A percentile compares a stretch with the other conserved stretches of the same genome.
These are phyloP conservation scores for Erucastrum elatum DNA, from an alignment of 345 rosid species.

Conservation along the genomic window DNA sequence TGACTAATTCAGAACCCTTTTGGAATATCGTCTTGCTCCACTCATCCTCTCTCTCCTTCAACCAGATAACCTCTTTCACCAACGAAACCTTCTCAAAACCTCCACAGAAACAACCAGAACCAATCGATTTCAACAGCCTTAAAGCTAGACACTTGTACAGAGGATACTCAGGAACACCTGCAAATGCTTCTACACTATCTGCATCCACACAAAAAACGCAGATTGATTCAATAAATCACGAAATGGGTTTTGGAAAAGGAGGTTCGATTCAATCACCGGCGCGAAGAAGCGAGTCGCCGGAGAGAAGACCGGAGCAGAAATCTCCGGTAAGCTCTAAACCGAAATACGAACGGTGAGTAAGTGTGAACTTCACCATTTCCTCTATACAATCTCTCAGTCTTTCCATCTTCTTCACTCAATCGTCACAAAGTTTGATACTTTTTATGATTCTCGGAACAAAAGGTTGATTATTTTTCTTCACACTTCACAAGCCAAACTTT, in stretches of 20 bases:
- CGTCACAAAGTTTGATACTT: background rate
- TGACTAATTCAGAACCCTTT: constrained; percentile 43
- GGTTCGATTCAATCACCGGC: constrained; percentile 14
- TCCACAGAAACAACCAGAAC: constrained; percentile 37
- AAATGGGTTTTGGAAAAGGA: background rate
- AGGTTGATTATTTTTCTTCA: background rate
- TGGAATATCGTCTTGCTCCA: constrained; percentile 44
- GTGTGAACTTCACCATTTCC: constrained; percentile 50
- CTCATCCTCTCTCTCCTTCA: constrained; percentile 43
- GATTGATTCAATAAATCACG: background rate
- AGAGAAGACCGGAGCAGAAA: constrained; percentile 52
- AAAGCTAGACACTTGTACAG: constrained; percentile 52
- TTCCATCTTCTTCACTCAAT: constrained; percentile 31
- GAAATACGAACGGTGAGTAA: constrained; percentile 38
- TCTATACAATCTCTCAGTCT: constrained; percentile 41
- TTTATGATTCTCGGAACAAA: background rate
- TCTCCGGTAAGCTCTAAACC: constrained; percentile 42
- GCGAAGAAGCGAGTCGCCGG: constrained; percentile 21
- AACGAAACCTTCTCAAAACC: constrained; percentile 29
- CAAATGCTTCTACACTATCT: constrained; percentile 35
- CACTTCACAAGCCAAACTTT: background rate
- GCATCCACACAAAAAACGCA: background rate
- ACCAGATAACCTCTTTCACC: constrained; percentile 27
- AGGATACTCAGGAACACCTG: constrained; percentile 56
- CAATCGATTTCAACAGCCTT: constrained; percentile 45